Percentiles rank a stretch among this genome's conserved stretches.
Evolutionary conservation across 2,329 filamentous ascomycete genomes (phyloP).

Genomic region (Fusarium brevicatenulatum): DNA sequence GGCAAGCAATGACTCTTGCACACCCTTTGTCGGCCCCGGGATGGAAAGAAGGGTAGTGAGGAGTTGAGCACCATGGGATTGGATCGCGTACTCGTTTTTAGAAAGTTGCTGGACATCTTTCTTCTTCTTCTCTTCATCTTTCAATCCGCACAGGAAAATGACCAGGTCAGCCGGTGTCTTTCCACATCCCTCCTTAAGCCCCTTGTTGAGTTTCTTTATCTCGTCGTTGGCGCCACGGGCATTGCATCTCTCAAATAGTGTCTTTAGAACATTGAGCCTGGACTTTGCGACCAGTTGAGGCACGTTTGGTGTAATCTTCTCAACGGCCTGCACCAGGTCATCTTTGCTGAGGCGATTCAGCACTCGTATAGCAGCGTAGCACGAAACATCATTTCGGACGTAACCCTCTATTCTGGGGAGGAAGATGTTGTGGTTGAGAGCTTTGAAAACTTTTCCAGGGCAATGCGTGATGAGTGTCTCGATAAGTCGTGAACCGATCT

Average conservation of each 20-base stretch:
- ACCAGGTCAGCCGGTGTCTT: conserved; percentile 59
- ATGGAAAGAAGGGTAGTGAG: conserved; percentile 82
- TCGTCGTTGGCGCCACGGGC: conserved; percentile 70
- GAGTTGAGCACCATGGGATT: conserved; percentile 81
- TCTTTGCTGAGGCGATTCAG: conserved; percentile 87
- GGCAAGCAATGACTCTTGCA: conserved; percentile 77
- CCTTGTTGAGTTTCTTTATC: conserved; percentile 59
- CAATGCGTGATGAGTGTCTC: conserved; percentile 85
- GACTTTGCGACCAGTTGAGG: conserved; percentile 77
- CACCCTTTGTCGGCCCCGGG: conserved; percentile 74
- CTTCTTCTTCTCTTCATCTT: conserved; percentile 51
- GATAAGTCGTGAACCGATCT: conserved; percentile 87
- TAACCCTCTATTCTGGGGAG: conserved; percentile 82
- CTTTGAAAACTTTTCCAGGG: conserved; percentile 91
- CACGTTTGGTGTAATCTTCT: conserved; percentile 78
- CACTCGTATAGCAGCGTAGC: conserved; percentile 85
- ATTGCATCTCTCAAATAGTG: conserved; percentile 83
- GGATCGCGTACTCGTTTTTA: conserved; percentile 67
- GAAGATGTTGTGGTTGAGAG: conserved; percentile 82
- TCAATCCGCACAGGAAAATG: conserved; percentile 60
- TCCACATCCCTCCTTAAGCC: conserved; percentile 60
- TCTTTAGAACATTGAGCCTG: conserved; percentile 81
- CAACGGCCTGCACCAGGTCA: conserved; percentile 78
- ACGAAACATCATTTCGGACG: conserved; percentile 88
- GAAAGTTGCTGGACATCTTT: conserved; percentile 52